A percentile compares a stretch with the other conserved stretches of the same genome.
Evolutionary conservation across 345 rosid species (phyloP).

Genomic region (Salix exigua): DNA sequence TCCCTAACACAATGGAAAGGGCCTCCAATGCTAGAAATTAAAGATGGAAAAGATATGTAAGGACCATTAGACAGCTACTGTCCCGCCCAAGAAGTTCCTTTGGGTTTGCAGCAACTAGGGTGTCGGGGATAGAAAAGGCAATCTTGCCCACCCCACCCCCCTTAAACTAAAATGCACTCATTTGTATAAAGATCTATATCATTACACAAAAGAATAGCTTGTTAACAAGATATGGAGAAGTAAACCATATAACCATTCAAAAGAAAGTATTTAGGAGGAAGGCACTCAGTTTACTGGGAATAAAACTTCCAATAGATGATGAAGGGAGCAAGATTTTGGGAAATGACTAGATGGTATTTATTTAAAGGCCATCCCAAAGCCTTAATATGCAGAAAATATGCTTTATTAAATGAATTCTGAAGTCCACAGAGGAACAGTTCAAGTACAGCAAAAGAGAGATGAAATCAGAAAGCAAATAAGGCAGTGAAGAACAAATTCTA

Average conservation of each 20-base stretch:
- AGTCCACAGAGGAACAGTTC: not conserved
- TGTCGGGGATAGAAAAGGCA: not conserved
- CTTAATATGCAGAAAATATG: not conserved
- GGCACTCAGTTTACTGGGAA: not conserved
- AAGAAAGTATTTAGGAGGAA: too few relatives aligned
- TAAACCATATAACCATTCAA: too few relatives aligned
- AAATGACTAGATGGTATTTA: not conserved
- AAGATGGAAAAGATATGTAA: not conserved
- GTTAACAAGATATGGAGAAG: not conserved
- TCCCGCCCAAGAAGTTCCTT: not conserved
- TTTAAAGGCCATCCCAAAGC: not conserved
- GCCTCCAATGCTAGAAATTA: not conserved
- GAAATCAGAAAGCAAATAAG: not conserved
- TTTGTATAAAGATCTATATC: not conserved
- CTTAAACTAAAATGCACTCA: not conserved
- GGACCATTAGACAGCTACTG: not conserved
- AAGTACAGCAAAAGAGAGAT: not conserved
- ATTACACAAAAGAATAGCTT: not conserved
- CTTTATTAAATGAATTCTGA: not conserved
- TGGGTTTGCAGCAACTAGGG: not conserved
- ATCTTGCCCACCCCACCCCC: not conserved
- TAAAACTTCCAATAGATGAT: not conserved
- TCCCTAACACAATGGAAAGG: too few relatives aligned
- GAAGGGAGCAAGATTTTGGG: not conserved
- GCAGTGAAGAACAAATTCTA: slow-evolving; percentile 20